These are phyloP conservation scores for Trametes sanguinea DNA, from an alignment of 768 basidiomycete species.

Conservation along the genomic window DNA sequence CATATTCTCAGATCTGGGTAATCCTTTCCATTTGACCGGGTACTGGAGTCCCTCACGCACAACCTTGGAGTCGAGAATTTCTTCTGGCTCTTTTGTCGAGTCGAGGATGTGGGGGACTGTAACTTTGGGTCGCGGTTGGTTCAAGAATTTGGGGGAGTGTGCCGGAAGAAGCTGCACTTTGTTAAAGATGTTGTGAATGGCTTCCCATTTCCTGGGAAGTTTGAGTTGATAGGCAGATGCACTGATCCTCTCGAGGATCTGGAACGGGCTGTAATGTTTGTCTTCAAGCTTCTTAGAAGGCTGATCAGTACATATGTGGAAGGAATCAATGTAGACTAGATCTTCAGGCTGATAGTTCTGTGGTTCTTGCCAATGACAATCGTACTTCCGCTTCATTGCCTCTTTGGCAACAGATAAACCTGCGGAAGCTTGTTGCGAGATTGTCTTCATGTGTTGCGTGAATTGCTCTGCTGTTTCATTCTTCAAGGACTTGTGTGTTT, in stretches of 20 bases:
- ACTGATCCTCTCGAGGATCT: constrained; percentile 28
- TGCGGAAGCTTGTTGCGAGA: constrained; percentile 14
- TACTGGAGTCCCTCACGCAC: constrained; percentile 25
- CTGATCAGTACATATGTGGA: constrained; percentile 27
- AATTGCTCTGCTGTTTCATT: constrained; percentile 20
- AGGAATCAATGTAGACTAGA: constrained; percentile 32
- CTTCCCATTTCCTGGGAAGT: constrained; percentile 30
- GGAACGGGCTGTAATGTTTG: constrained; percentile 30
- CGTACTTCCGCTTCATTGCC: constrained; percentile 26
- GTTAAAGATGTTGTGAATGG: constrained; percentile 32
- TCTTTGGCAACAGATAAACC: constrained; percentile 27
- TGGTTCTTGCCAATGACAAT: neutral
- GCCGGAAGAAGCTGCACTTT: constrained; percentile 19
- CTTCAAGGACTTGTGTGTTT: too few species aligned
- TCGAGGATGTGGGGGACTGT: constrained; percentile 17
- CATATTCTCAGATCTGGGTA: constrained; percentile 16
- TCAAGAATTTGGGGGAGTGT: constrained; percentile 12
- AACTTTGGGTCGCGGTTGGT: constrained; percentile 18
- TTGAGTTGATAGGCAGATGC: constrained; percentile 26
- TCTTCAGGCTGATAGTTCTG: constrained; percentile 23
- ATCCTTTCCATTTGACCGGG: constrained; percentile 33
- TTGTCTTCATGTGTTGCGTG: constrained; percentile 23
- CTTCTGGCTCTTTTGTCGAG: constrained; percentile 20
- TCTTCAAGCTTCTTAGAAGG: constrained; percentile 30
- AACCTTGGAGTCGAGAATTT: constrained; percentile 24